phyloP scores from a whole-genome alignment of 106 monocot species.

The Dioscorea zingiberensis region DNA sequence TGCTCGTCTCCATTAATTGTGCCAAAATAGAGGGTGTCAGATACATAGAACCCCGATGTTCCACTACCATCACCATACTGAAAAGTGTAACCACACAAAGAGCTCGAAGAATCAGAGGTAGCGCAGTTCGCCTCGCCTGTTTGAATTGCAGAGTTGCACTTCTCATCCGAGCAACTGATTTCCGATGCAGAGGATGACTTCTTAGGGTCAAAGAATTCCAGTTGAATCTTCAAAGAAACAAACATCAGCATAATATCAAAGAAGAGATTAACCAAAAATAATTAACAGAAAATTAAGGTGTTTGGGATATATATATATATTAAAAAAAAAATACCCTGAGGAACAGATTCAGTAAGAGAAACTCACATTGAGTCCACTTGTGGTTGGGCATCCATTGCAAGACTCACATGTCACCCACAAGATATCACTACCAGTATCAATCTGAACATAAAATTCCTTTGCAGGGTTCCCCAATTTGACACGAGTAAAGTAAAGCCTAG shows the following conservation, averaged over 20 bases:
- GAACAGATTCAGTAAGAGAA: not conserved
- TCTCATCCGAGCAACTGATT: conserved; percentile 58
- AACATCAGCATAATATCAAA: not conserved
- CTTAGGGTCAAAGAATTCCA: conserved; percentile 68
- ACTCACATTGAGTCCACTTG: conserved; percentile 77
- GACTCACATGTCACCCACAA: conserved; percentile 84
- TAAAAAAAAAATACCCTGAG: not conserved
- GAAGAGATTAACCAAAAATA: not conserved
- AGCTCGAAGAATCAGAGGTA: conserved; percentile 27
- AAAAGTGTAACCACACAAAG: conserved; percentile 65
- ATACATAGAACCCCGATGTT: conserved; percentile 83
- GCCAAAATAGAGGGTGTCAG: conserved; percentile 66
- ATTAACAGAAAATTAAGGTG: no score
- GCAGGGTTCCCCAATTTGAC: conserved; percentile 84
- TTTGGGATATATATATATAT: not conserved
- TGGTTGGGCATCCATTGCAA: conserved; percentile 68
- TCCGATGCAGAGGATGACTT: conserved; percentile 54
- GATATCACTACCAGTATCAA: conserved; percentile 95
- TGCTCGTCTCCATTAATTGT: conserved; percentile 31
- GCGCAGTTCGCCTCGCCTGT: conserved; percentile 50
- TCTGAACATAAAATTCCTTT: conserved; percentile 93
- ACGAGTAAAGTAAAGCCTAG: conserved; percentile 73
- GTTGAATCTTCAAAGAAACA: conserved; percentile 42
- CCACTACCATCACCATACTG: conserved; percentile 96
- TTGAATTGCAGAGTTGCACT: conserved; percentile 46